Evolutionary conservation across 352 stramenopile genomes (phyloP).

Genomic region (Phytophthora megakarya): DNA sequence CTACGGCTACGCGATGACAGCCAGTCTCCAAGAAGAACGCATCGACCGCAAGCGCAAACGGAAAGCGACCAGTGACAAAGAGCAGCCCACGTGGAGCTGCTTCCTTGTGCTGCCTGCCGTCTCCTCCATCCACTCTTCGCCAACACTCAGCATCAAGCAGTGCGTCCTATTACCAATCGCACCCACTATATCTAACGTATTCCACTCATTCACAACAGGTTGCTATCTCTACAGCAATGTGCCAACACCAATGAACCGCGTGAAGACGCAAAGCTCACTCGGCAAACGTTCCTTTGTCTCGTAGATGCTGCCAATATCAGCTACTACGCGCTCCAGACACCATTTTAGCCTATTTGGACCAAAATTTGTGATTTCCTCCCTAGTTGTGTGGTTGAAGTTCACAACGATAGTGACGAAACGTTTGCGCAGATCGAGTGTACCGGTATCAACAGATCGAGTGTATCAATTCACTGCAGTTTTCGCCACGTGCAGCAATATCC

Average conservation of each 20-base stretch:
- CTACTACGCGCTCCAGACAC: conserved; percentile 50
- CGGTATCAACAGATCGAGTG: conserved; percentile 13
- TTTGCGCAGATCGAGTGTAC: conserved; percentile 15
- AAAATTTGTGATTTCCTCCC: too few relatives aligned
- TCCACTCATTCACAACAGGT: conserved; percentile 19
- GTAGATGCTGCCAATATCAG: conserved; percentile 57
- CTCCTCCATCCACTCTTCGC: conserved; percentile 1
- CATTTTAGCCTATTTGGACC: too few relatives aligned
- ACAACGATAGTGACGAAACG: conserved; percentile 25
- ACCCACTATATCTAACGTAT: not conserved
- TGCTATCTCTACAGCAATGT: conserved; percentile 45
- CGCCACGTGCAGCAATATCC: not conserved
- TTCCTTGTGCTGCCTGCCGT: conserved; percentile 47
- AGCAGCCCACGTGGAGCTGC: conserved; percentile 29
- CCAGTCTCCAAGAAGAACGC: conserved; percentile 46
- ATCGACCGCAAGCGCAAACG: conserved; percentile 50
- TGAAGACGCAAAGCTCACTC: not conserved
- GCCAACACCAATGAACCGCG: conserved; percentile 27
- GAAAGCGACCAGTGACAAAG: not conserved
- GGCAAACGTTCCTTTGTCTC: conserved; percentile 51
- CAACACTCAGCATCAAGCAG: conserved; percentile 48
- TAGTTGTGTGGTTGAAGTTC: conserved; percentile 35
- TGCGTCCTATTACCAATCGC: conserved; percentile 15
- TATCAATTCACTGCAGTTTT: conserved; percentile 27
- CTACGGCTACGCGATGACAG: conserved; percentile 32